Evolutionary conservation across 768 basidiomycete genomes (phyloP).

Genomic region (Cystofilobasidium capitatum): DNA sequence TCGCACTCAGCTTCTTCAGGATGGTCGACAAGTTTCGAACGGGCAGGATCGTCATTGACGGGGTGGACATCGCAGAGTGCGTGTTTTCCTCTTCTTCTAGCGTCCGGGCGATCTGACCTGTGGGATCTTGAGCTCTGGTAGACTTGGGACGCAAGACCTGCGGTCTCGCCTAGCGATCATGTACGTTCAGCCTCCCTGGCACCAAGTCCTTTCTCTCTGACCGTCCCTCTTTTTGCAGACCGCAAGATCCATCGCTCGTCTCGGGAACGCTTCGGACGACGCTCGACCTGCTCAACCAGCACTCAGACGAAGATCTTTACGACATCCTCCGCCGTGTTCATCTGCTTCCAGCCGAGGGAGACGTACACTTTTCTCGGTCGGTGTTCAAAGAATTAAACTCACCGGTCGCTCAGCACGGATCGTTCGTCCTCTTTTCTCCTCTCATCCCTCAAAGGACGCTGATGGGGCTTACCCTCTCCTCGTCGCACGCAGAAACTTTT

Average conservation of each 20-base stretch:
- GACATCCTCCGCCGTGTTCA: slow-evolving; percentile 36
- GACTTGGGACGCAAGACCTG: slow-evolving; percentile 27
- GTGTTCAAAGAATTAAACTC: slow-evolving; percentile 30
- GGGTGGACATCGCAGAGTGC: slow-evolving; percentile 26
- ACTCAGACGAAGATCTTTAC: slow-evolving; percentile 31
- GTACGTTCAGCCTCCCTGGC: background rate
- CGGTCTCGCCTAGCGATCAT: slow-evolving; percentile 37
- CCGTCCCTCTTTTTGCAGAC: slow-evolving; percentile 8
- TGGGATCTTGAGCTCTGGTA: slow-evolving; percentile 15
- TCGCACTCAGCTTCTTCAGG: slow-evolving; percentile 33
- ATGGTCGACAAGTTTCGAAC: slow-evolving; percentile 29
- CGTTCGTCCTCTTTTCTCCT: slow-evolving; percentile 1
- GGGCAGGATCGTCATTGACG: slow-evolving; percentile 37
- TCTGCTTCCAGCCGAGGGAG: slow-evolving; percentile 26
- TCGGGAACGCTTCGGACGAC: slow-evolving; percentile 38
- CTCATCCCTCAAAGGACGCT: background rate
- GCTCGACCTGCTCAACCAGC: slow-evolving; percentile 34
- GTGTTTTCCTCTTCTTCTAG: background rate
- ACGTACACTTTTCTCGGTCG: background rate
- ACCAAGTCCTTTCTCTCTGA: background rate
- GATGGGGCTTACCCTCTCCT: no score
- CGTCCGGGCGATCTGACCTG: background rate
- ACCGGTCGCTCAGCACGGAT: slow-evolving; percentile 27
- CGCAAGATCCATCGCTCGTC: slow-evolving; percentile 37
- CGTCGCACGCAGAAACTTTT: slow-evolving; percentile 31